phyloP scores from a whole-genome alignment of 2,329 filamentous ascomycete species.

The Fusarium euwallaceae region DNA sequence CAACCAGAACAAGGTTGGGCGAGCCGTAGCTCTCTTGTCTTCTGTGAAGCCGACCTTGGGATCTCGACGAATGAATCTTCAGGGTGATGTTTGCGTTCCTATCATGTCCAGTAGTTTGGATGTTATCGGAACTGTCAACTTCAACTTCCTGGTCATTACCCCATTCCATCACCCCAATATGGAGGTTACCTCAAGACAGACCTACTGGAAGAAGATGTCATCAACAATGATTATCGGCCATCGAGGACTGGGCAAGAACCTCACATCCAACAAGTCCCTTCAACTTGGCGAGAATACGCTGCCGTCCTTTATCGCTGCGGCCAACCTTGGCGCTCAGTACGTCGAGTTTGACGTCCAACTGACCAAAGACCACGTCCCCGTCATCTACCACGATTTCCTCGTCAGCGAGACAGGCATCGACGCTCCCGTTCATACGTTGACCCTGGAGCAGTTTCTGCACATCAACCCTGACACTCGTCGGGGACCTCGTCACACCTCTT shows the following conservation, averaged over 20 bases:
- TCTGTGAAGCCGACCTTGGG: conserved; percentile 87
- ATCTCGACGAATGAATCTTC: conserved; percentile 88
- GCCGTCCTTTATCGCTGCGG: conserved; percentile 94
- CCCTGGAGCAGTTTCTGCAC: conserved; percentile 94
- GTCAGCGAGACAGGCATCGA: conserved; percentile 98
- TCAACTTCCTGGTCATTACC: conserved; percentile 96
- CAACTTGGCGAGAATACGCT: conserved; percentile 98
- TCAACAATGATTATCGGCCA: conserved; percentile 86
- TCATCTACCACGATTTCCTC: conserved; percentile 98
- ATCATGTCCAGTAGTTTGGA: conserved; percentile 89
- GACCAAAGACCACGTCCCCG: conserved; percentile 98
- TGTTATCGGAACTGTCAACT: conserved; percentile 94
- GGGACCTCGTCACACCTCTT: conserved; percentile 19
- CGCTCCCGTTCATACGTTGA: conserved; percentile 94
- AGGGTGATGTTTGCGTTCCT: conserved; percentile 92
- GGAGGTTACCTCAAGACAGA: conserved; percentile 89
- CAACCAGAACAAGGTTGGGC: conserved; percentile 88
- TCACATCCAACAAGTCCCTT: conserved; percentile 83
- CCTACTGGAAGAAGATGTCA: conserved; percentile 94
- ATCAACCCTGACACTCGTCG: conserved; percentile 72
- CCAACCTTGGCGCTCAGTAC: conserved; percentile 86
- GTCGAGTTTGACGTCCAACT: conserved; percentile 91
- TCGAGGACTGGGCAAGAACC: conserved; percentile 89
- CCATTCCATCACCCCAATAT: conserved; percentile 95
- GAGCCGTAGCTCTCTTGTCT: conserved; percentile 88